Base-by-base conservation (phyloP, 768 basidiomycete genomes). In the Multifurca ochricompacta region DNA sequence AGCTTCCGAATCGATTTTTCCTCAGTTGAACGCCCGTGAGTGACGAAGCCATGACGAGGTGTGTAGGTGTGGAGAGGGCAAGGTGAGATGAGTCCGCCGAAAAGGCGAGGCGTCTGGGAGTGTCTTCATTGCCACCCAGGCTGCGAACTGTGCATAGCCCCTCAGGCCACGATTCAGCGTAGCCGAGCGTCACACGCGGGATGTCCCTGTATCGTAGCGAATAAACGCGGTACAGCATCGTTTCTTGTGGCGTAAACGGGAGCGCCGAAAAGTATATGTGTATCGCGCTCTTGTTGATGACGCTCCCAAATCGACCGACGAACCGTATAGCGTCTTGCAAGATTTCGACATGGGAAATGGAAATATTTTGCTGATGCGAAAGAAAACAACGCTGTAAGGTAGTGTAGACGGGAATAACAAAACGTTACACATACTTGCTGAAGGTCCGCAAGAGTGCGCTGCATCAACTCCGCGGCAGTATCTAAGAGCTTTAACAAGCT, bases 111-210 rank as follows among this genome's bases (percentile, higher is more conserved):
- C 3, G 32, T n/a, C 55, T 43, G 14, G 55, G 55, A 21, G 44
- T 35, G 25, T 4, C 34, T 11, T 19, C 44, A 3, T 11, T 35
- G 4, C 55, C 50, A 39, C 45, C 45, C 3, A 56, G 28, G 44
- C 47, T 51, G 34, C 55, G 44, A 37, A 56, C 9, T 10, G 55
- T 56, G 10, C 43, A 46, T 16, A 51, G 44, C 53, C 53, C 31
- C 58, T 65, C 34, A 46, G 53, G 47, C 56, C 63, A 50, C 57
- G 56, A 6, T 41, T 62, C 21, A 56, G 63, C 36, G 62, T 64
- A 42, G 59, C 64, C 37, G 63, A 66, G 54, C 54, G 65, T 44
- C 62, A 67, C 43, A 47, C 46, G 35, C 25, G 62, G 53, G 16
- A 62, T 31, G 54, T 40, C 46, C 11, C n/a, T 34, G 44, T 56